phyloP scores from a whole-genome alignment of 2,329 filamentous ascomycete genomes.

The Xenoacremonium recifei region DNA sequence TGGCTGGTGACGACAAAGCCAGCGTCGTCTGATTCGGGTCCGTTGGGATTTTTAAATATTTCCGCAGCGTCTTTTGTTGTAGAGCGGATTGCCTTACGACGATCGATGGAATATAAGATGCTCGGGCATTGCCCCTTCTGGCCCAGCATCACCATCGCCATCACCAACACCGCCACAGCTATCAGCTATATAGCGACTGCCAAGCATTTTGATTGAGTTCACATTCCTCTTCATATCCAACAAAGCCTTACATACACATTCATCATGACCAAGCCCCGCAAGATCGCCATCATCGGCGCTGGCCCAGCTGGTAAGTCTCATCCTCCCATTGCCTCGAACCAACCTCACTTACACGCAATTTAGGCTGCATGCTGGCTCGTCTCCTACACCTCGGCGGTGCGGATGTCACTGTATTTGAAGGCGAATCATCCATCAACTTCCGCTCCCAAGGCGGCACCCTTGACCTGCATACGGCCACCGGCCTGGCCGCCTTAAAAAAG shows the following conservation, averaged over 20 bases:
- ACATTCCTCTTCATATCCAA: too few species aligned
- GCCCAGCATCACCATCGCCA: too few species aligned
- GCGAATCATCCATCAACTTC: slow-evolving; percentile 41
- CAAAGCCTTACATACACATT: too few species aligned
- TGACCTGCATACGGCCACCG: slow-evolving; percentile 51
- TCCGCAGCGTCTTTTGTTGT: too few species aligned
- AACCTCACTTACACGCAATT: slow-evolving; percentile 5
- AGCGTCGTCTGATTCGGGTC: too few species aligned
- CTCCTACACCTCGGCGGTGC: slow-evolving; percentile 48
- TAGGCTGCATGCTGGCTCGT: slow-evolving; percentile 38
- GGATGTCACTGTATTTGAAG: slow-evolving; percentile 50
- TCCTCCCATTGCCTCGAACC: background rate
- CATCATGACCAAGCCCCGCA: slow-evolving; percentile 17
- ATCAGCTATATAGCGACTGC: too few species aligned
- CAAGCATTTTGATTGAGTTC: too few species aligned
- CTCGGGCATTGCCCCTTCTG: too few species aligned
- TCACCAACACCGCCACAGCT: too few species aligned
- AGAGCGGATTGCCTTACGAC: too few species aligned
- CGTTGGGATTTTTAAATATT: background rate
- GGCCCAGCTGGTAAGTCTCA: slow-evolving; percentile 24
- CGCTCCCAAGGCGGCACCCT: slow-evolving; percentile 52
- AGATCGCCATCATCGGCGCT: slow-evolving; percentile 27
- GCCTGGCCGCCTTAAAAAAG: slow-evolving; percentile 49
- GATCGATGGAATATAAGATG: too few species aligned
- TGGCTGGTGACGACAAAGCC: too few species aligned